Evolutionary conservation across 1,284 basidiomycete genomes (phyloP).

Genomic region (Takashimella koratensis): DNA sequence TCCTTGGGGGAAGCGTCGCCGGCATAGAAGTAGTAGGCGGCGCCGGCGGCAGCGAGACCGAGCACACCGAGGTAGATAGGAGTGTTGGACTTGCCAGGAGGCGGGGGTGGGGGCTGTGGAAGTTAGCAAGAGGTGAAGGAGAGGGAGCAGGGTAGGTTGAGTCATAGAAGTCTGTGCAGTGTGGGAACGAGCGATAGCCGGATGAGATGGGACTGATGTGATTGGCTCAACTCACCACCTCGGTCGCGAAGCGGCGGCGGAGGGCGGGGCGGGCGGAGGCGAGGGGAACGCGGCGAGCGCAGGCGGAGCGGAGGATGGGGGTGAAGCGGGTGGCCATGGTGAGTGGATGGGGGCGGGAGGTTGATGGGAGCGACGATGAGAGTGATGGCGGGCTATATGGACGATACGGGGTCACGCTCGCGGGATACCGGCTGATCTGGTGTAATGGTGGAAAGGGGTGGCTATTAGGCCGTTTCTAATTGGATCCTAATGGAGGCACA

Average conservation of each 20-base stretch:
- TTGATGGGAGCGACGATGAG: not conserved
- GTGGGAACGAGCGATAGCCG: not conserved
- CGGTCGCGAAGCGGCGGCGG: constrained; percentile 30
- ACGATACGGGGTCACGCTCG: too few relatives aligned
- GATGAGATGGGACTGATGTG: not conserved
- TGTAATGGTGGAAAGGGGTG: too few relatives aligned
- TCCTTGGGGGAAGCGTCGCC: constrained; percentile 44
- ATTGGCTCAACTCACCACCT: constrained; percentile 25
- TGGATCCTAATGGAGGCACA: too few relatives aligned
- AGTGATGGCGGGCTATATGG: too few relatives aligned
- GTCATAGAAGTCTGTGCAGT: not conserved
- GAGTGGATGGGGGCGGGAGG: not conserved
- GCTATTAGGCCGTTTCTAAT: too few relatives aligned
- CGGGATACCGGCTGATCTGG: too few relatives aligned
- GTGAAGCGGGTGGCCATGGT: constrained; percentile 36
- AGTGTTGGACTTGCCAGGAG: constrained; percentile 29
- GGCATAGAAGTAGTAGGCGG: constrained; percentile 47
- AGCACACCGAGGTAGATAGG: constrained; percentile 31
- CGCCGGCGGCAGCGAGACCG: constrained; percentile 38
- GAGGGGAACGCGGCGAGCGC: constrained; percentile 18
- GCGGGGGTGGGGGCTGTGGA: constrained; percentile 29
- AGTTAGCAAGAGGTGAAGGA: not conserved
- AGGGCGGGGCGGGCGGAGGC: constrained; percentile 14
- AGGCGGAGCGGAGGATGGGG: constrained; percentile 28
- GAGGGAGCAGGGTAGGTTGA: not conserved